Base-by-base conservation (phyloP, 2,329 filamentous ascomycete genomes). In the Parastagonospora avenae region DNA sequence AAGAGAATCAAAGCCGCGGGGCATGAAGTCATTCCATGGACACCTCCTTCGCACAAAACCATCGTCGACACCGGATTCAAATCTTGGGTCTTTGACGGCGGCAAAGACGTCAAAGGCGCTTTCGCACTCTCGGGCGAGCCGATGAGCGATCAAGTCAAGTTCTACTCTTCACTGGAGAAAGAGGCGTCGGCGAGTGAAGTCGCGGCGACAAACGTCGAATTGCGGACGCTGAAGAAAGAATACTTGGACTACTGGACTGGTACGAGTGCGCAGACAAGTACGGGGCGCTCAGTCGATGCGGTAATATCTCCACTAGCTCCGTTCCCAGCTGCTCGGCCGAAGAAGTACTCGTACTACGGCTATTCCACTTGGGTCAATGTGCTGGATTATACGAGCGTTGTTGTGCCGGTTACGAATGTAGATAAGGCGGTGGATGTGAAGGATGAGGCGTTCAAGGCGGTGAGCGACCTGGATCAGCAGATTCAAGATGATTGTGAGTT, bases 161-260 rank as follows among this genome's bases (percentile, higher is more conserved):
- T 62, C 16, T 69, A 56, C 46, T 24, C 42, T 2, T 38, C 46
- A 0, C 49, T 63, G 10, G 36, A 54, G 1, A 60, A 66, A 6
- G 55, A 68, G 8, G 67, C 59, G 30, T 57, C 50, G 0, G 73
- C 59, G 0, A 61, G 47, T n/a, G 61, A 68, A n/a, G 72, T 74
- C 24, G 68, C 71, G 0, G 68, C 62, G 2, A 64, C 59, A 0
- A 74, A 74, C 15, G 66, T 73, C 2, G 48, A 54, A 11, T 50
- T 72, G 16, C 60, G 73, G 0, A 4, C 52, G 3, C 19, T 71
- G 31, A 68, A 60, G 52, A 74, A 74, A 32, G 62, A 67, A 29
- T 72, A 74, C 27, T 48, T 74, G 49, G 69, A 74, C 6, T 73
- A 75, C 40, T 77, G 74, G 74, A 73, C 68, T 28, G 60, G 56